phyloP scores from a whole-genome alignment of 2,329 filamentous ascomycete genomes.

The Fusarium heterosporum region DNA sequence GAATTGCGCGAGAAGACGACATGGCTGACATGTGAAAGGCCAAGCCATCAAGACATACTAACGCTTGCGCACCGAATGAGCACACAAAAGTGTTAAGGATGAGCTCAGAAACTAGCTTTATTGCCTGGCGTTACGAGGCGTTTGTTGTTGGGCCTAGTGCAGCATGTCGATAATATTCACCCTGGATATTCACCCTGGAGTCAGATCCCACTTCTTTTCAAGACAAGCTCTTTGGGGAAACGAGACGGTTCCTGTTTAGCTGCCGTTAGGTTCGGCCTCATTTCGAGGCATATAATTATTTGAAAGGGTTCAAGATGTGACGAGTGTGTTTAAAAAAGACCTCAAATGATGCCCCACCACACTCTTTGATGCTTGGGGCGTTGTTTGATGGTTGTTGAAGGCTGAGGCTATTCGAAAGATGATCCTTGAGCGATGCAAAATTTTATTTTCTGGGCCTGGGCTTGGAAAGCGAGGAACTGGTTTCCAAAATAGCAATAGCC shows the following conservation, averaged over 20 bases:
- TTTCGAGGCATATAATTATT: slow-evolving; percentile 24
- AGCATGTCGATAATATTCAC: slow-evolving; percentile 1
- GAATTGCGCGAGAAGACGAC: background rate
- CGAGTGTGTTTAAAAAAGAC: background rate
- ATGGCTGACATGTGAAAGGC: slow-evolving; percentile 22
- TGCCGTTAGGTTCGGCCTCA: slow-evolving; percentile 18
- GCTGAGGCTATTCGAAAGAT: background rate
- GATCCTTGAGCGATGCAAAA: slow-evolving; percentile 22
- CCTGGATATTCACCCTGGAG: slow-evolving; percentile 20
- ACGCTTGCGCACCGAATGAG: slow-evolving; percentile 22
- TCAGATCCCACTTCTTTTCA: background rate
- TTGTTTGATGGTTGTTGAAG: background rate
- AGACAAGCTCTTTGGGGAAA: slow-evolving; percentile 1
- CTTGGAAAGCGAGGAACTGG: slow-evolving; percentile 18
- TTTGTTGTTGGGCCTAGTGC: slow-evolving; percentile 28
- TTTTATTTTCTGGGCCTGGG: slow-evolving; percentile 22
- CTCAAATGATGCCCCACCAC: slow-evolving; percentile 23
- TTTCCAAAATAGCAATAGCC: slow-evolving; percentile 21
- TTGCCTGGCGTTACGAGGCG: slow-evolving; percentile 22
- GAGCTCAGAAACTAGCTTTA: slow-evolving; percentile 16
- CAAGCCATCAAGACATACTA: slow-evolving; percentile 22
- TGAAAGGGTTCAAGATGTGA: background rate
- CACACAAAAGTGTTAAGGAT: slow-evolving; percentile 22
- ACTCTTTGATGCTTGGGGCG: background rate
- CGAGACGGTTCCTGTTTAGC: background rate